Evolutionary conservation across 768 basidiomycete genomes (phyloP).

Genomic region (Termitomyces eurrhizus): DNA sequence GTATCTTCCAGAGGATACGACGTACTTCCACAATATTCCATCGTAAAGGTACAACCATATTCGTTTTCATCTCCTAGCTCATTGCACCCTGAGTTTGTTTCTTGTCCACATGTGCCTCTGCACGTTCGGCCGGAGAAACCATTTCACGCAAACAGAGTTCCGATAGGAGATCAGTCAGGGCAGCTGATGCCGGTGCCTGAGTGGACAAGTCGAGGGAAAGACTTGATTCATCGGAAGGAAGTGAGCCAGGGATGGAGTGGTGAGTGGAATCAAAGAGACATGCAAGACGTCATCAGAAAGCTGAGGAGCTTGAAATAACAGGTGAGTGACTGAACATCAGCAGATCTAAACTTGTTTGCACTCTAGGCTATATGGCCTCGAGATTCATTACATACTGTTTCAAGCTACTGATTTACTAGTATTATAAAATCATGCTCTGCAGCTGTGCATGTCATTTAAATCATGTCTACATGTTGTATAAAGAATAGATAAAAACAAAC

Average conservation of each 20-base stretch:
- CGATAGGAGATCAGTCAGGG: background rate
- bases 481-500: no score
- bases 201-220: background rate
- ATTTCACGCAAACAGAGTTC: constrained; percentile 9
- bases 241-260: constrained; percentile 24
- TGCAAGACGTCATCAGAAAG: constrained; percentile 24
- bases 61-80: background rate
- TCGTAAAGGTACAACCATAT: no score
- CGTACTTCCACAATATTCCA: no score
- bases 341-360: no score
- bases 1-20: no score
- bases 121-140: constrained; percentile 12
- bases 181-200: background rate
- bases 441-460: no score
- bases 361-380: no score
- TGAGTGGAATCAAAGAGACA: constrained; percentile 24
- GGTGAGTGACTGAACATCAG: background rate
- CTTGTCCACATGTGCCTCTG: constrained; percentile 8
- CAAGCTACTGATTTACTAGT: no score
- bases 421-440: no score
- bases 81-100: background rate
- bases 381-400: no score
- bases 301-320: constrained; percentile 20
- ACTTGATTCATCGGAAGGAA: constrained; percentile 11
- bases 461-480: no score